Evolutionary conservation across 441 rosid species (phyloP), one percentile per base, ranked within the genome.

Genomic region (Eutrema salsugineum): DNA sequence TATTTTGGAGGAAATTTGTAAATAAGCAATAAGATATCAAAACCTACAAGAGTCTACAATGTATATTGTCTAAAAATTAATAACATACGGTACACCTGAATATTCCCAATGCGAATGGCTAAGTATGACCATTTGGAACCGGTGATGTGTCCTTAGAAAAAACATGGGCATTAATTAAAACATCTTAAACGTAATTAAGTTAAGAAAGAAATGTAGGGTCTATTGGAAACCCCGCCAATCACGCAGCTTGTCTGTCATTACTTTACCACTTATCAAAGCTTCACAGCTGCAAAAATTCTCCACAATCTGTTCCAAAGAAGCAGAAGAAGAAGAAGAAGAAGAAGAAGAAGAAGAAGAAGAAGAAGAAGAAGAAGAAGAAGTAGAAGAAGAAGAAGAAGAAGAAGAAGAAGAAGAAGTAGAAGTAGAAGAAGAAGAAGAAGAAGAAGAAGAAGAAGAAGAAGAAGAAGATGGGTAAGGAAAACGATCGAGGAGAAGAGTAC

Each of bases 401-500:
- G 11, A 5, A 19, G 61, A 43, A 32, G 36, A 7, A 58, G 46
- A 67, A 30, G 8, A 5, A 54, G 58, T 27, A 46, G 8, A 5
- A 54, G 59, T 30, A 48, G 19, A 20, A 42, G 2, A 17, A 33
- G 11, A 5, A 19, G 61, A 43, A 32, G 36, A 7, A 30, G 8
- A 5, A 54, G 58, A 33, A 46, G 8, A 5, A 54, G 59, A 36
- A 48, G 19, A 20, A 42, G 2, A 17, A 33, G 11, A 5, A 19
- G 61, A 43, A 32, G 36, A 7, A 58, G 46, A 67, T 69, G 74
- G 76, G 68, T 33, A 55, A 20, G 53, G 85, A 81, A 77, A 84
- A 79, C 2, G 83, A 83, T 1, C 63, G 79, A 42, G 83, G 81
- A 0, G 87, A 83, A 76, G 80, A 77, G 72, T 77, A 77, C 39